These are phyloP conservation scores for Zymoseptoria tritici DNA, from an alignment of 2,329 filamentous ascomycete species.

Conservation along the genomic window DNA sequence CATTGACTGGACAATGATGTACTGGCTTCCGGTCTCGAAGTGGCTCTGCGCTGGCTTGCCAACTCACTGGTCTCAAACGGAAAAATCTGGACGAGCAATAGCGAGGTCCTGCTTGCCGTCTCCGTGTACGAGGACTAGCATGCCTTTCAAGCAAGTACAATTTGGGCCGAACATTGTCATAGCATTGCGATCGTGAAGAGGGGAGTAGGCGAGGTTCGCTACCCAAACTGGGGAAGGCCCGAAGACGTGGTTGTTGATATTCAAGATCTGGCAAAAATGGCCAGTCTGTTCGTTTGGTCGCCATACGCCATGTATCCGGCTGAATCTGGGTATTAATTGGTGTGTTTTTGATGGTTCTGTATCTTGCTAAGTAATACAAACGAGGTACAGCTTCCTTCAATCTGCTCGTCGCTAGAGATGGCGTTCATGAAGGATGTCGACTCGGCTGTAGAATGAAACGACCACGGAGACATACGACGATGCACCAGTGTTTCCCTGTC, in stretches of 20 bases:
- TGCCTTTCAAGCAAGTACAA: conserved; percentile 18
- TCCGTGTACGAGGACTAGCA: conserved; percentile 29
- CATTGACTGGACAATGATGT: conserved; percentile 53
- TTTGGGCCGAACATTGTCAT: conserved; percentile 34
- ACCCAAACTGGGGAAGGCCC: conserved; percentile 36
- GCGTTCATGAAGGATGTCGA: too few species aligned
- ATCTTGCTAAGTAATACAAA: background rate
- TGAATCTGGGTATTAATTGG: background rate
- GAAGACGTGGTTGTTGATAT: conserved; percentile 36
- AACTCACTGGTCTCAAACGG: conserved; percentile 24
- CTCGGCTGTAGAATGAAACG: background rate
- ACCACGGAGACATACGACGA: background rate
- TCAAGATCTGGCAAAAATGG: conserved; percentile 30
- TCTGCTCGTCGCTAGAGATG: too few species aligned
- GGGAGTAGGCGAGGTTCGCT: conserved; percentile 25
- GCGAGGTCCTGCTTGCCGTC: conserved; percentile 33
- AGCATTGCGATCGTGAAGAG: conserved; percentile 32
- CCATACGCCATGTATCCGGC: background rate
- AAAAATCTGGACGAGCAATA: conserved; percentile 25
- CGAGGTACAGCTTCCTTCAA: background rate
- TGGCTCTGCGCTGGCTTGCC: conserved; percentile 46
- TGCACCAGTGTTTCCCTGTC: background rate
- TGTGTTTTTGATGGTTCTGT: background rate
- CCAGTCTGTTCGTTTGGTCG: conserved; percentile 5
- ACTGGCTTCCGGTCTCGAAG: conserved; percentile 61